Evolutionary conservation across 805 yeast genomes (phyloP).

Genomic region (Saccharomycopsis guyanensis): DNA sequence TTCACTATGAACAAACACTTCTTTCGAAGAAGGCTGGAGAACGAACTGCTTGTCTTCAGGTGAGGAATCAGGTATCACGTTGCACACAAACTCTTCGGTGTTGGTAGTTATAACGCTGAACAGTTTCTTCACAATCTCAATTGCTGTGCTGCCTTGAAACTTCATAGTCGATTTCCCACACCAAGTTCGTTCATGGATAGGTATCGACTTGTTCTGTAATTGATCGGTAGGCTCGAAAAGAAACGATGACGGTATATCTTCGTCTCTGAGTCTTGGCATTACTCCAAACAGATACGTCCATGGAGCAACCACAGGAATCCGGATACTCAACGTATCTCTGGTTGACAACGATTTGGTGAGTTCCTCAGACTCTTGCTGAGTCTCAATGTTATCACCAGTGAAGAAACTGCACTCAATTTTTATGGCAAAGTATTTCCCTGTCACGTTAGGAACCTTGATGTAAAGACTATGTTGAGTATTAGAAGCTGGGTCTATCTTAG

Average conservation of each 20-base stretch:
- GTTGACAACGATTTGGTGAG: constrained; percentile 13
- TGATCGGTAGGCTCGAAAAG: constrained; percentile 13
- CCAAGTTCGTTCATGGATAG: constrained; percentile 33
- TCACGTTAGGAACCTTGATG: constrained; percentile 17
- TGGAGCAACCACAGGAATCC: constrained; percentile 28
- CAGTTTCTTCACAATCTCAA: constrained; percentile 31
- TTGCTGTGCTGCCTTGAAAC: constrained; percentile 23
- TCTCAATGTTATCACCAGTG: constrained; percentile 19
- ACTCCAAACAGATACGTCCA: constrained; percentile 27
- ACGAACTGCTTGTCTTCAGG: not conserved
- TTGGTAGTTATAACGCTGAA: constrained; percentile 28
- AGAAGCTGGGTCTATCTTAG: constrained; percentile 2
- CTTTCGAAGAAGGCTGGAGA: not conserved
- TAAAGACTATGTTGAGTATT: constrained; percentile 13
- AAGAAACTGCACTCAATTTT: constrained; percentile 20
- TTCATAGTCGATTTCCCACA: constrained; percentile 27
- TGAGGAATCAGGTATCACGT: constrained; percentile 27
- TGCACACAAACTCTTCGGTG: constrained; percentile 30
- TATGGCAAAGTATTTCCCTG: constrained; percentile 13
- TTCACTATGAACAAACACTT: constrained; percentile 18
- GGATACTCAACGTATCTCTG: constrained; percentile 22
- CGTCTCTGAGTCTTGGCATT: constrained; percentile 27
- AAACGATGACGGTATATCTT: constrained; percentile 27
- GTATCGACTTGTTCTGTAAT: constrained; percentile 19
- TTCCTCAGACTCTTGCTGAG: constrained; percentile 19